Conservation (phyloP, 305 asterid species). For the Solanum chacoense region DNA sequence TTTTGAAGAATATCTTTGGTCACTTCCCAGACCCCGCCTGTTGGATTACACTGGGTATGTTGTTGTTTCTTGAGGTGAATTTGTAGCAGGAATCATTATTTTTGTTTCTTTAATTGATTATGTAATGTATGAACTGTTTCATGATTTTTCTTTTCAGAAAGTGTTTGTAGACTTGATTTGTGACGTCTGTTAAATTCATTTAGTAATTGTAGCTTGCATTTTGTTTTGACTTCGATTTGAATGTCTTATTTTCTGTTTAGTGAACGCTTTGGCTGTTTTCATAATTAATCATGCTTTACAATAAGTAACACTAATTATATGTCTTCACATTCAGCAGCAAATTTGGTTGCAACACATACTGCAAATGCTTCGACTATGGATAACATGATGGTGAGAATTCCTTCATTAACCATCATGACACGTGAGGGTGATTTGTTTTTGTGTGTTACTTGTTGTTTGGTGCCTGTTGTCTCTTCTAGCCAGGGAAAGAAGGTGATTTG, state of each 20-base stretch:
- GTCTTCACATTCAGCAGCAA: conserved; percentile 24
- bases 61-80: neutral
- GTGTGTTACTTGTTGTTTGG: neutral
- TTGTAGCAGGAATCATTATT: neutral
- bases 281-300: neutral
- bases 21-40: neutral
- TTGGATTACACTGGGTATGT: neutral
- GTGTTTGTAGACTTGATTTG: neutral
- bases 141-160: neutral
- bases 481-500: neutral
- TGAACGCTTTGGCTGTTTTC: neutral
- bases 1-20: neutral
- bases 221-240: neutral
- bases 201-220: neutral
- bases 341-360: conserved; percentile 28
- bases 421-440: no score
- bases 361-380: conserved; percentile 42
- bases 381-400: conserved; percentile 33
- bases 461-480: neutral
- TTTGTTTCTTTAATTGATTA: neutral
- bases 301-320: neutral
- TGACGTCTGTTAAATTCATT: neutral
- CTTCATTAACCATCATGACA: neutral
- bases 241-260: neutral
- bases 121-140: neutral